Base-by-base conservation (phyloP, 2,329 filamentous ascomycete genomes). In the Chalara sp. region DNA sequence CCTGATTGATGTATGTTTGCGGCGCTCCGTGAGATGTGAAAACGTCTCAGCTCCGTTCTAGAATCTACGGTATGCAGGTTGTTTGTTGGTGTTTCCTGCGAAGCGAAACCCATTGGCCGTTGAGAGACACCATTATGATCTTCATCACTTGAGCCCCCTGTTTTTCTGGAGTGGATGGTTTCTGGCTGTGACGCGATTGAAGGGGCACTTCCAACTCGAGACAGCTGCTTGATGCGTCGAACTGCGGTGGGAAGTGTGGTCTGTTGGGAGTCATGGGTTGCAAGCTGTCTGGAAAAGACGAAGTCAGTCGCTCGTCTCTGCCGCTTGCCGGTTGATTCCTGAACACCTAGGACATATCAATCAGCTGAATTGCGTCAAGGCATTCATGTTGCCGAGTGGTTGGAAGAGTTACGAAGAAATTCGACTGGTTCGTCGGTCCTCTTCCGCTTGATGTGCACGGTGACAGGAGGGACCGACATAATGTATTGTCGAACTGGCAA, bases 11-110 rank as follows among this genome's bases (percentile, higher is more conserved):
- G 42, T 5, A 52, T 46, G n/a, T 47, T 42, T 6, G 52, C 55
- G n/a, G 72, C 69, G 47, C 68, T 70, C 51, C 72, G 70, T 12
- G 77, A 80, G 53, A 82, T 74, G 58, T 80, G 79, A 54, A 81
- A 82, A 41, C 75, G 71, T 50, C 79, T 6, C 21, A 21, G 21
- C 21, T 21, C 21, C 21, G 21, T 21, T 21, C 21, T 21, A 21
- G 21, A 21, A 21, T 21, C 21, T 21, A 21, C 21, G 21, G 21
- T 3, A 21, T 47, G 40, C 6, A 12, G 32, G 47, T 30, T 10
- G 50, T 21, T 21, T 21, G 21, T 21, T 21, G 21, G 21, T 21
- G 21, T 21, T 21, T 21, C 21, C 21, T 21, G 21, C 3, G 21
- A 21, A 21, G 21, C 21, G 21, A 21, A 21, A 21, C 21, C 21